Conservation (phyloP, 495 filamentous ascomycete genomes). For the Aspergillus sclerotiicarbonarius region DNA sequence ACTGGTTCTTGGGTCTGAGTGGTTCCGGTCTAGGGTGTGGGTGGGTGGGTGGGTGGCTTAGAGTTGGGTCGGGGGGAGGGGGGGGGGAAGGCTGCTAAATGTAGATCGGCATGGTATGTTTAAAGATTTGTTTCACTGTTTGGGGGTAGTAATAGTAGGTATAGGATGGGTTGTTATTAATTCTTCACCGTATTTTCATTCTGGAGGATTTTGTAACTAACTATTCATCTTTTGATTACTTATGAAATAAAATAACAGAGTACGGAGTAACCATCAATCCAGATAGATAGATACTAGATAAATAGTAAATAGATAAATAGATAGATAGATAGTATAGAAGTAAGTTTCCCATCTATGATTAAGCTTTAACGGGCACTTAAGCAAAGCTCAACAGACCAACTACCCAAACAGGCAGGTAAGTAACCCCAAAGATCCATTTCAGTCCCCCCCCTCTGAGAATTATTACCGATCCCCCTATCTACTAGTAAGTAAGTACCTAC, state of each 20-base stretch:
- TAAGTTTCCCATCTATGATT: background rate
- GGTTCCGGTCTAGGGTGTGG: background rate
- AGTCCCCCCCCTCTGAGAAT: no score
- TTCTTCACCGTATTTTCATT: background rate
- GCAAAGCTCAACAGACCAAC: constrained; percentile 1
- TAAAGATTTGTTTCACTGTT: background rate
- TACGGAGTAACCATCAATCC: no score
- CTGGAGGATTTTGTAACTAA: background rate
- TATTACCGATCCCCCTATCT: no score
- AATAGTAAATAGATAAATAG: background rate
- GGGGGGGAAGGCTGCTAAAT: constrained; percentile 7
- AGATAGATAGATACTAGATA: background rate
- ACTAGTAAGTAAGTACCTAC: no score
- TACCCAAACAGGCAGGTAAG: background rate
- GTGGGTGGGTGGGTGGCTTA: background rate
- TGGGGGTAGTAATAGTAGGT: background rate
- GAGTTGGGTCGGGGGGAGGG: no score
- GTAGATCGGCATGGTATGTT: constrained; percentile 1
- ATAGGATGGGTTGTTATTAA: background rate
- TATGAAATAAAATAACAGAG: no score
- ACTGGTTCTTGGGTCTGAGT: background rate
- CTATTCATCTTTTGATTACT: no score
- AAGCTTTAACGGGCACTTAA: constrained; percentile 7
- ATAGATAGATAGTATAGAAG: background rate
- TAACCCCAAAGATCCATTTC: background rate